Percentiles rank a stretch among this genome's conserved stretches.
These are phyloP conservation scores for Boletus barrowsii DNA, from an alignment of 768 basidiomycete species.

Conservation along the genomic window DNA sequence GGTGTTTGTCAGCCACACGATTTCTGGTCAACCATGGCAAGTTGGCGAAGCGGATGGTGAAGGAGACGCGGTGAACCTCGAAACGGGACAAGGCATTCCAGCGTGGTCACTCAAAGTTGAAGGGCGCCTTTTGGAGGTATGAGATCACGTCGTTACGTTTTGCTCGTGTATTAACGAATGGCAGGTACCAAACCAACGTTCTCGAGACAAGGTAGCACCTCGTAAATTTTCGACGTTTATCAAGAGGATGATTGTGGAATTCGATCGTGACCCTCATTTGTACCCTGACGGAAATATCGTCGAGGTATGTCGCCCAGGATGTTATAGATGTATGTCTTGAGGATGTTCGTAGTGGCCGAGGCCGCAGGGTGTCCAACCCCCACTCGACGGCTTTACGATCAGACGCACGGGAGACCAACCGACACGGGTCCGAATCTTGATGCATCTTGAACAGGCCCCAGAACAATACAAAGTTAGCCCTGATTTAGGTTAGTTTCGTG, in stretches of 20 bases:
- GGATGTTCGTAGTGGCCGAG: slow-evolving; percentile 55
- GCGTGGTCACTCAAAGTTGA: slow-evolving; percentile 89
- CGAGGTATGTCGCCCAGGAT: slow-evolving; percentile 52
- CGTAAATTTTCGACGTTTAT: slow-evolving; percentile 86
- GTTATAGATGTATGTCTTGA: background rate
- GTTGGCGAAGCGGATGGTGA: slow-evolving; percentile 38
- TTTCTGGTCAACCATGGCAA: slow-evolving; percentile 86
- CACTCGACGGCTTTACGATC: slow-evolving; percentile 84
- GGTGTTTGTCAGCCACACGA: slow-evolving; percentile 85
- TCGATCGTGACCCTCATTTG: slow-evolving; percentile 77
- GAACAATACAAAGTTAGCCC: slow-evolving; percentile 79
- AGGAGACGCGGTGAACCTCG: slow-evolving; percentile 50
- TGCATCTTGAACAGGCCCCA: slow-evolving; percentile 83
- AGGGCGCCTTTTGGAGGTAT: slow-evolving; percentile 78
- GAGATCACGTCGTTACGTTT: slow-evolving; percentile 10
- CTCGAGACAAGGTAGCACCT: slow-evolving; percentile 56
- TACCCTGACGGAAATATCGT: slow-evolving; percentile 87
- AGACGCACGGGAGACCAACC: slow-evolving; percentile 75
- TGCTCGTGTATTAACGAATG: background rate
- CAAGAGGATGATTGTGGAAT: slow-evolving; percentile 79
- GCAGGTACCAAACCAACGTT: slow-evolving; percentile 59
- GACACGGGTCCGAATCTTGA: slow-evolving; percentile 76
- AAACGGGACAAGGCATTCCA: slow-evolving; percentile 86
- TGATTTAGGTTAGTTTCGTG: slow-evolving; percentile 54
- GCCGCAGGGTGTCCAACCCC: slow-evolving; percentile 50